Percentiles rank a stretch among this genome's conserved stretches.
Conservation (phyloP, 345 rosid species). For the Fremontodendron californicum region DNA sequence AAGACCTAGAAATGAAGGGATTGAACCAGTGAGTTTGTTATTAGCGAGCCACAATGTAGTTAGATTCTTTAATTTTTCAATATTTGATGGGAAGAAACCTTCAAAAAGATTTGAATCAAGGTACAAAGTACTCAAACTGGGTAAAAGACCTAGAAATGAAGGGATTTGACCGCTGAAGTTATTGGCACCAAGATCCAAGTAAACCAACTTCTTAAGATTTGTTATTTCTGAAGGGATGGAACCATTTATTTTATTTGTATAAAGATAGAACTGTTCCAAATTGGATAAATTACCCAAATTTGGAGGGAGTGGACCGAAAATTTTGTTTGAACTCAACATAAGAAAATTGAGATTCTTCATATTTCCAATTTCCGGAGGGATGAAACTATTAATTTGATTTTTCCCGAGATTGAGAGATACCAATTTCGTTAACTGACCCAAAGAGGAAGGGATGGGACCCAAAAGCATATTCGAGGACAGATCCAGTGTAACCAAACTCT, state of each 20-base stretch:
- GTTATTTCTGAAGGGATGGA: neutral
- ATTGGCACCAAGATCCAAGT: neutral
- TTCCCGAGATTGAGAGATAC: accelerated
- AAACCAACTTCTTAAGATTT: neutral
- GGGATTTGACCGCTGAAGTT: conserved; percentile 2
- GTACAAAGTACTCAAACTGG: neutral
- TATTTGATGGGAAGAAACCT: neutral
- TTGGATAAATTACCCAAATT: conserved; percentile 1
- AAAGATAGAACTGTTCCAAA: neutral
- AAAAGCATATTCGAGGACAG: neutral
- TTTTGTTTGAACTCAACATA: neutral
- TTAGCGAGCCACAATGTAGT: neutral
- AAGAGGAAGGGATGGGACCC: neutral
- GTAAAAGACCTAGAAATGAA: neutral
- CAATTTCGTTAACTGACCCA: neutral
- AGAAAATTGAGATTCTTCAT: too few species aligned
- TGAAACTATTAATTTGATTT: neutral
- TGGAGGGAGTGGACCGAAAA: neutral
- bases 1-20: neutral
- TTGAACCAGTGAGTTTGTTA: neutral
- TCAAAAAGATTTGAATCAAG: neutral
- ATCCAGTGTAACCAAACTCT: neutral
- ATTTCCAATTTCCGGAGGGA: neutral
- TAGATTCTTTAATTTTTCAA: neutral
- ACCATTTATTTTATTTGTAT: neutral